These are phyloP conservation scores for Psidium guajava DNA, from an alignment of 345 rosid species.

Conservation along the genomic window DNA sequence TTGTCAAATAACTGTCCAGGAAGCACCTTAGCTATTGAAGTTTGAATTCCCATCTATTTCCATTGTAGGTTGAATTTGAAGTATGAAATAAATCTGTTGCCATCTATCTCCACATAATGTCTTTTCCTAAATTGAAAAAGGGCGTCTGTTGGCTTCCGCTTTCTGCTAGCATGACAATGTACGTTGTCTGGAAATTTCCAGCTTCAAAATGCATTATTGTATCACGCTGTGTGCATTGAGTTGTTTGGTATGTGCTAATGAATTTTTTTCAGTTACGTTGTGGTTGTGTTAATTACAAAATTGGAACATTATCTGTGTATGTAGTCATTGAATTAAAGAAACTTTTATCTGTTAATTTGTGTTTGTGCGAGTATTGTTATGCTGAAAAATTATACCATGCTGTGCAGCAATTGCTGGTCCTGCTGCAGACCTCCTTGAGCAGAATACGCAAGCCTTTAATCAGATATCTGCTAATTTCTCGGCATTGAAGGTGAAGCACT, in stretches of 20 bases:
- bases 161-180: not conserved
- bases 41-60: not conserved
- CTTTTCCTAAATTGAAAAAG: not conserved
- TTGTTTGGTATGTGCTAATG: not conserved
- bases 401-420: constrained; percentile 44
- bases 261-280: not conserved
- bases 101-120: not conserved
- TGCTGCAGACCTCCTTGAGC: constrained; percentile 44
- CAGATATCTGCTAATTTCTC: constrained; percentile 49
- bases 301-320: not conserved
- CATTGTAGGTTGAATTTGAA: not conserved
- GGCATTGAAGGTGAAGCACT: constrained; percentile 29
- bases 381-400: not conserved
- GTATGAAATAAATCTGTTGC: not conserved
- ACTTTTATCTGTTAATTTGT: not conserved
- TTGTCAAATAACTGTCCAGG: not conserved
- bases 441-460: constrained; percentile 34
- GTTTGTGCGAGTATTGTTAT: not conserved
- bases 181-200: not conserved
- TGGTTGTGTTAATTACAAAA: not conserved
- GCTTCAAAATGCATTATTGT: not conserved
- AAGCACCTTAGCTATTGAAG: not conserved
- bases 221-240: not conserved
- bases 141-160: not conserved
- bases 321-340: not conserved